A percentile compares a stretch with the other conserved stretches of the same genome.
These are phyloP conservation scores for Camelina sativa DNA, from an alignment of 345 rosid species.

Conservation along the genomic window DNA sequence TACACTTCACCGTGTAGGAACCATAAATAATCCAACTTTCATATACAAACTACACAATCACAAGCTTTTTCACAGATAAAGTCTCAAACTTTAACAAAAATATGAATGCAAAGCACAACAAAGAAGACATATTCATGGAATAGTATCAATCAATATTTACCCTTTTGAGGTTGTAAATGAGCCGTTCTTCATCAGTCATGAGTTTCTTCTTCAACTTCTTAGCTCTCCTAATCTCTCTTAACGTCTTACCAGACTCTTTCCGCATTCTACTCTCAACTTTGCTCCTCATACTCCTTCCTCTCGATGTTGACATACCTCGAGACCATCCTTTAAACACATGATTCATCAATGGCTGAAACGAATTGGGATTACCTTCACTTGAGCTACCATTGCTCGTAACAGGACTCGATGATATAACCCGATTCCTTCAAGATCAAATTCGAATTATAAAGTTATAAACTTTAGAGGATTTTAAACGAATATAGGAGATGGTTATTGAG, in stretches of 20 bases:
- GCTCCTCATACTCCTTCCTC: slow-evolving; percentile 91
- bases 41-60: not conserved
- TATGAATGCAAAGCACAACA: not conserved
- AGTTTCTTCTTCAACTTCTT: slow-evolving; percentile 88
- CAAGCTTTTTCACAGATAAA: slow-evolving; percentile 15
- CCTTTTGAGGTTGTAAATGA: slow-evolving; percentile 88
- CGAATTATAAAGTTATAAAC: not conserved
- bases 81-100: slow-evolving; percentile 24
- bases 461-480: not conserved
- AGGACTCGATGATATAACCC: slow-evolving; percentile 21
- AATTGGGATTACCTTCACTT: not conserved
- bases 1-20: not conserved
- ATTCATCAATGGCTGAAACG: slow-evolving; percentile 28
- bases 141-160: slow-evolving; percentile 44
- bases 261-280: slow-evolving; percentile 93
- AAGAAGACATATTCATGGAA: not conserved
- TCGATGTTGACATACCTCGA: slow-evolving; percentile 78
- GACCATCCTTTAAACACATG: slow-evolving; percentile 48
- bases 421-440: slow-evolving; percentile 18
- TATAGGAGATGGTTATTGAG: not conserved
- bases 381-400: slow-evolving; percentile 19
- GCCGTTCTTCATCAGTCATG: slow-evolving; percentile 98
- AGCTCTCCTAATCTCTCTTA: slow-evolving; percentile 90
- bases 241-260: slow-evolving; percentile 86
- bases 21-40: not conserved